Evolutionary conservation across 192 early-diverging fungal genomes (phyloP), one percentile per base, ranked within the genome.

Genomic region (Coemansia sp.): DNA sequence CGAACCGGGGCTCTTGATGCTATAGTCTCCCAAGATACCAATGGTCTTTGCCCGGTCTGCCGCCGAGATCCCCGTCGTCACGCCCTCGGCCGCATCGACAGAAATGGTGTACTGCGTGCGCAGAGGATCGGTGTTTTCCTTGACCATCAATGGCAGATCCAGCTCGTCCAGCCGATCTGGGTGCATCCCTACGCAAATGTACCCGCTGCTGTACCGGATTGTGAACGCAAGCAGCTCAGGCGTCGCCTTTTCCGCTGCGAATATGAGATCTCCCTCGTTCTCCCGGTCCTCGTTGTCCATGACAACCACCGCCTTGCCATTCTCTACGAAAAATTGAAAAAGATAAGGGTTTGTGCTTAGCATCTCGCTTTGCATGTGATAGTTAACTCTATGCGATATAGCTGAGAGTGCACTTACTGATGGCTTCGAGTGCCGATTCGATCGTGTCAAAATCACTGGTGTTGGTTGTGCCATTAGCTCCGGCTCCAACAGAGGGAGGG

Each of bases 251-350:
- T 98, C 90, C n/a, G 92, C 98, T 0, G 98, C 94, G 73, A 98
- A 95, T 65, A 99, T 94, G 53, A 99, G 82, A 77, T 99, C 98
- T 37, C 98, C 98, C 77, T 99, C 98, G 83, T 99, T 99, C 82
- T 99, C 98, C 17, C 96, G 92, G 71, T 98, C 96, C 70, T 98
- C 97, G 74, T 98, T 93, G 83, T 99, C 97, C 68, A 98, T 93
- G 3, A 93, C 97, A 21, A 99, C 79, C 7, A 99, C 84, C 70
- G 94, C 93, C 66, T 95, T 88, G 67, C 93, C 95, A 60, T 75
- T 84, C 44, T 89, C 93, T 81, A 80, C 17, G 4, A 21, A 9
- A 17, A 6, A 7, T 6, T 40, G 36, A n/a, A 24, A 17, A 53
- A 46, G 45, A 46, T 19, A 46, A 42, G 33, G 40, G 29, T 34